Evolutionary conservation across 768 basidiomycete species (phyloP).

Genomic region (Stropharia rugosoannulata): DNA sequence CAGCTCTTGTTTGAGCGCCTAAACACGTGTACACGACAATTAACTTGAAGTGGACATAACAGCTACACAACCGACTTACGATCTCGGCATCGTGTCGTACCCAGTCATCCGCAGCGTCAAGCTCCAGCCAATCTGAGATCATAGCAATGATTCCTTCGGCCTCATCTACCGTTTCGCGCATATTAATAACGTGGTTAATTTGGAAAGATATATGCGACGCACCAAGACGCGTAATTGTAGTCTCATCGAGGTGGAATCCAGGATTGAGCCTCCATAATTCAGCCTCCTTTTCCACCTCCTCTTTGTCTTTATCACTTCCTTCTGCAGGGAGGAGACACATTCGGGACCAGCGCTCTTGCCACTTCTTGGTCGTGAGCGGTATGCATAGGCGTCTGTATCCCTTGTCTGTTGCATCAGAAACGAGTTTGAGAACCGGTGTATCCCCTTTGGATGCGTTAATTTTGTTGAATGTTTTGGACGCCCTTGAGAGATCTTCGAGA

Average conservation of each 20-base stretch:
- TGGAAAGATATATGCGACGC: conserved; percentile 26
- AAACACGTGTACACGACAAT: not conserved
- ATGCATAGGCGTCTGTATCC: conserved; percentile 78
- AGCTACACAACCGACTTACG: conserved; percentile 43
- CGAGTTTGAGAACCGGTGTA: conserved; percentile 51
- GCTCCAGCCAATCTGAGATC: conserved; percentile 92
- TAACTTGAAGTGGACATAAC: not conserved
- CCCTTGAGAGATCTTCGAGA: conserved; percentile 40
- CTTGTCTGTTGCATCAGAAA: conserved; percentile 52
- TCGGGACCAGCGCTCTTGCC: conserved; percentile 84
- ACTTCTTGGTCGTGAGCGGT: conserved; percentile 86
- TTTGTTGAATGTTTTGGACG: conserved; percentile 19
- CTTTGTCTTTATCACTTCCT: conserved; percentile 34
- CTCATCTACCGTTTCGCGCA: conserved; percentile 51
- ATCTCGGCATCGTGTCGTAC: conserved; percentile 95
- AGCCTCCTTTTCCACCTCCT: conserved; percentile 58
- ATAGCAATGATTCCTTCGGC: conserved; percentile 71
- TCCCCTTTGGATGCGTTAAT: conserved; percentile 21
- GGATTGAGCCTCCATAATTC: conserved; percentile 89
- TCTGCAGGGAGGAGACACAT: conserved; percentile 75
- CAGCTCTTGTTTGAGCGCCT: conserved; percentile 94
- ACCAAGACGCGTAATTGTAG: conserved; percentile 90
- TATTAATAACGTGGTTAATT: not conserved
- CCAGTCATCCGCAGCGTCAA: conserved; percentile 92
- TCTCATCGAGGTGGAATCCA: conserved; percentile 77